Evolutionary conservation across 805 yeast genomes (phyloP), one percentile per base, ranked within the genome.

Genomic region (Groenewaldozyma salmanticensis): DNA sequence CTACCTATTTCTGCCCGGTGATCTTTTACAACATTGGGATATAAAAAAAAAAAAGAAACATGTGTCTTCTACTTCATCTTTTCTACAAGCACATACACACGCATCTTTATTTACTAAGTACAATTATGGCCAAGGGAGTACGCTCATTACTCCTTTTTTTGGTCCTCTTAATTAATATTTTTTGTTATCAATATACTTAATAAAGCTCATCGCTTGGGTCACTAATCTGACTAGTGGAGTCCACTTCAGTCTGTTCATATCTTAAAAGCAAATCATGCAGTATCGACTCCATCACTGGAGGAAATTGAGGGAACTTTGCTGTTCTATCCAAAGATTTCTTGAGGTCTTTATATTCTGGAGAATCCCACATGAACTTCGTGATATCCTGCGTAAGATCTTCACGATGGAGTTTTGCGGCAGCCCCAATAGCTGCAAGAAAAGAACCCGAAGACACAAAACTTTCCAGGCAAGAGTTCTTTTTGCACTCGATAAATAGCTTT

Each of bases 1-100:
- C 82, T 0, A 59, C 72, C 17, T 45, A 44, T 33, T 24, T 42
- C 15, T 41, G 48, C 18, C 49, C 47, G 19, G 19, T 39, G n/a
- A 22, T 54, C 1, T 55, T 48, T 39, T 16, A 19, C 5, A n/a
- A 18, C 13, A 11, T 38, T 5, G 35, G 35, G 6, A 38, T 40
- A 11, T 40, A 38, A 19, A 37, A 16, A 5, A 38, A 9, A 37
- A 16, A 37, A 16, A 27, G 6, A n/a, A 18, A 15, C 9, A 18
- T 9, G 16, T 6, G 11, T 11, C 16, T 5, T 36, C 39, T 13
- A n/a, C 18, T 5, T 11, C 33, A 9, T 24, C 19, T 16, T 17
- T n/a, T n/a, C n/a, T n/a, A n/a, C n/a, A n/a, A n/a, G n/a, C n/a
- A n/a, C n/a, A n/a, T n/a, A n/a, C n/a, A n/a, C n/a, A n/a, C n/a